Evolutionary conservation across 2,329 filamentous ascomycete genomes (phyloP), one percentile per base, ranked within the genome.

Genomic region (Beauveria asiatica): DNA sequence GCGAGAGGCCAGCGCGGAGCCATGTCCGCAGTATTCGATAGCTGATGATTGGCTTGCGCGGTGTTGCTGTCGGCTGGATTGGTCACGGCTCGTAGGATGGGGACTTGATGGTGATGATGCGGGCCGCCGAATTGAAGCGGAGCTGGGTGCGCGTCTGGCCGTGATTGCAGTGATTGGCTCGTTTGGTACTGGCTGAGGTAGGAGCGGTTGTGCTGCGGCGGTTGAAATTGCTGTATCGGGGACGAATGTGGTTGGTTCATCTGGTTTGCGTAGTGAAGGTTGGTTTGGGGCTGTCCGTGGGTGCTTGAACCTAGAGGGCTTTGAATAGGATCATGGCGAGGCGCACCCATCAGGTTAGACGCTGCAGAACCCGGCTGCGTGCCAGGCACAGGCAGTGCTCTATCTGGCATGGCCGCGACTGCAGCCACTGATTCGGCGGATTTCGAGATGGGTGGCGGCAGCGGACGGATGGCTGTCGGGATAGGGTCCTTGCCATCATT

Each of bases 401-500:
- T 45, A 16, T 59, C 61, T 9, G 56, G 50, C 60, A 58, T 61
- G 30, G 60, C 53, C 25, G 56, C 61, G 6, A 57, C 56, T n/a
- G 64, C 62, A 16, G 63, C 60, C 13, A 62, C 62, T 9, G 64
- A 62, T 13, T 60, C 60, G 8, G 57, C 55, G 21, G 50, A 57
- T 27, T 57, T 52, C 5, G 48, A 59, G 16, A 62, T 61, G 2
- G 60, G 50, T 11, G 52, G 41, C 13, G 57, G 59, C 45, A 67
- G 19, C 19, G 60, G 57, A 42, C 62, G 58, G n/a, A 67, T 54
- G 41, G 66, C 65, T 5, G 62, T 64, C 11, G 72, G 70, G 1
- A 71, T 64, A 13, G 69, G 67, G 23, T 75, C 72, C 59, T 67
- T 73, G 59, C 78, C 77, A 54, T 82, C 79, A 8, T 78, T 77